Evolutionary conservation across 1,284 basidiomycete species (phyloP).

Genomic region (Neolentinus lepideus): DNA sequence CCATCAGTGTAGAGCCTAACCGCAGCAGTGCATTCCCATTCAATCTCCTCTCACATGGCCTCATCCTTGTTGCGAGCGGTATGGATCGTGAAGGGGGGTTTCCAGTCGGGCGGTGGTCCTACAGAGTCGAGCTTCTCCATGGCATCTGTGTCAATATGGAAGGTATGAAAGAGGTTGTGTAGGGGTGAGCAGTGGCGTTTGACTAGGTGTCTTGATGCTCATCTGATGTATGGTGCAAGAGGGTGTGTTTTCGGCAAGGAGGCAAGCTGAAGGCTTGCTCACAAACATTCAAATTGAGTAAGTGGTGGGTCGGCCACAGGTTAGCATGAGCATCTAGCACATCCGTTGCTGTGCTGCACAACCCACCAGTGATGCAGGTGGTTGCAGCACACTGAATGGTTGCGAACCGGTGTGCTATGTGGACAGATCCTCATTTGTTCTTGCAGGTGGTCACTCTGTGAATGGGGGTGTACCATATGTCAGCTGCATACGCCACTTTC

Average conservation of each 20-base stretch:
- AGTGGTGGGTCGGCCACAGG: slow-evolving; percentile 15
- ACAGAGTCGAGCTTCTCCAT: slow-evolving; percentile 12
- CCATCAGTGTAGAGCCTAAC: slow-evolving; percentile 14
- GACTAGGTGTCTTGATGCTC: slow-evolving; percentile 8
- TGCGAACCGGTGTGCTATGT: slow-evolving; percentile 6
- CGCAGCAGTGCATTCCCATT: background rate
- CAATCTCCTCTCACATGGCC: slow-evolving; percentile 7
- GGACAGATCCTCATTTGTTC: slow-evolving; percentile 8
- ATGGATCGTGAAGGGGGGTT: slow-evolving; percentile 1
- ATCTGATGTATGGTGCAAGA: slow-evolving; percentile 10
- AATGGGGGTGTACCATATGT: slow-evolving; percentile 26
- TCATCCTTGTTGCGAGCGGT: slow-evolving; percentile 7
- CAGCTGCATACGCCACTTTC: slow-evolving; percentile 27
- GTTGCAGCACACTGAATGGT: slow-evolving; percentile 14
- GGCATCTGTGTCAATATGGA: slow-evolving; percentile 4
- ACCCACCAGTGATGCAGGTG: slow-evolving; percentile 15
- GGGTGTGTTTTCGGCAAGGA: slow-evolving; percentile 27
- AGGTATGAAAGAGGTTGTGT: slow-evolving; percentile 15
- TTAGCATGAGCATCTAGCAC: slow-evolving; percentile 16
- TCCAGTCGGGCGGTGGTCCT: slow-evolving; percentile 8
- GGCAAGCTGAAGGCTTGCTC: slow-evolving; percentile 21
- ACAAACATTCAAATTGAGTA: slow-evolving; percentile 18
- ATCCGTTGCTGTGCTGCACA: slow-evolving; percentile 17
- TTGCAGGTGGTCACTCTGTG: background rate
- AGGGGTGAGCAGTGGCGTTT: slow-evolving; percentile 12